These are phyloP conservation scores for Elasticomyces elasticus DNA, from an alignment of 495 filamentous ascomycete genomes.

Conservation along the genomic window DNA sequence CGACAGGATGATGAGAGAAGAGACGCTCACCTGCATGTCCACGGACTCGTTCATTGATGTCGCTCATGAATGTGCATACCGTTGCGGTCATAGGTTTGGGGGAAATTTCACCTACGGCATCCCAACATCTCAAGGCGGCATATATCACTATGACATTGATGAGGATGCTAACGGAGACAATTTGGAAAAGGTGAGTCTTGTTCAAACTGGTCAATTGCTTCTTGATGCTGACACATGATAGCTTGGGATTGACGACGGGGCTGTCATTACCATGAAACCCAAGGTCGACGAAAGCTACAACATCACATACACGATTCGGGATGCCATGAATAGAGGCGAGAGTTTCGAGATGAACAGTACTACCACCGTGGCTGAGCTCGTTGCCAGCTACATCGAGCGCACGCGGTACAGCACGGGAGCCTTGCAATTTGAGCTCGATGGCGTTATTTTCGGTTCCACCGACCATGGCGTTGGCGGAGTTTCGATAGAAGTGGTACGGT, in stretches of 20 bases:
- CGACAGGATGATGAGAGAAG: background rate
- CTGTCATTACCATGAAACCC: background rate
- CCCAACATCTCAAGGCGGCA: too few relatives aligned
- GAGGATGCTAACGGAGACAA: background rate
- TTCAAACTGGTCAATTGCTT: background rate
- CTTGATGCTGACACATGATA: background rate
- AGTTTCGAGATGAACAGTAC: background rate
- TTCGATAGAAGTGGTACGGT: background rate
- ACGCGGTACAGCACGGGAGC: background rate
- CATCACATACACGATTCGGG: slow-evolving; percentile 8
- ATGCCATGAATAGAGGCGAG: slow-evolving; percentile 5
- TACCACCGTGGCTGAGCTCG: background rate
- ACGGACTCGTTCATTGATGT: background rate
- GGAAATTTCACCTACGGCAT: too few relatives aligned
- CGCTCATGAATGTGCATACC: background rate
- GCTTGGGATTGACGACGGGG: background rate
- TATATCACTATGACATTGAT: too few relatives aligned
- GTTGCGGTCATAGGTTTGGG: too few relatives aligned
- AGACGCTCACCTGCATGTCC: background rate
- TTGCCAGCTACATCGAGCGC: background rate
- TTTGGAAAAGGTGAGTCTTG: background rate
- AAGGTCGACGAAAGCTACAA: background rate
- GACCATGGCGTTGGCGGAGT: background rate
- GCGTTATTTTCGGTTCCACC: background rate
- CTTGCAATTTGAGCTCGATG: background rate